phyloP scores from a whole-genome alignment of 2,329 filamentous ascomycete species.

The Botrytis galanthina region DNA sequence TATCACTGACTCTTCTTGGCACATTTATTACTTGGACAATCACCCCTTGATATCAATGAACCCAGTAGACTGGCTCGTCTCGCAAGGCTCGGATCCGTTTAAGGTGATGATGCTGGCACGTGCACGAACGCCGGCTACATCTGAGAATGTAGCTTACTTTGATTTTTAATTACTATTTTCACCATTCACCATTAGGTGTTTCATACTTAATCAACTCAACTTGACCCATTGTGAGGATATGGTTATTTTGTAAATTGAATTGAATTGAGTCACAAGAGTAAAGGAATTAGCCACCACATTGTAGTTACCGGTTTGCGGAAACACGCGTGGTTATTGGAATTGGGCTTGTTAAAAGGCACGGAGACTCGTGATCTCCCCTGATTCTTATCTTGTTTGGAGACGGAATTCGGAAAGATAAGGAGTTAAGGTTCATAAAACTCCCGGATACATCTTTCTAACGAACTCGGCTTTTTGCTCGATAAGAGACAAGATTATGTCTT shows the following conservation, averaged over 20 bases:
- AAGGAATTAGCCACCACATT: background rate
- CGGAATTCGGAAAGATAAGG: rapidly evolving
- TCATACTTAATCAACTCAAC: background rate
- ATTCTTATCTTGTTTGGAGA: background rate
- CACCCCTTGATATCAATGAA: background rate
- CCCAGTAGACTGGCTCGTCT: background rate
- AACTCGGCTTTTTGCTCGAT: background rate
- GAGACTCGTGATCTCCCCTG: background rate
- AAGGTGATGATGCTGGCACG: background rate
- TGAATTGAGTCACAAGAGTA: background rate
- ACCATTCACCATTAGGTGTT: background rate
- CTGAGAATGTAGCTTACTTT: background rate
- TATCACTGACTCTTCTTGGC: background rate
- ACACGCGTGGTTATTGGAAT: background rate
- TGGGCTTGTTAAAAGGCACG: background rate
- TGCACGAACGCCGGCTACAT: background rate
- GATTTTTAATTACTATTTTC: background rate
- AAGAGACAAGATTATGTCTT: background rate
- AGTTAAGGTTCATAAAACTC: background rate
- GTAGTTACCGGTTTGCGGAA: background rate
- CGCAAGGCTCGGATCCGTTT: background rate
- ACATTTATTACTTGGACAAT: too few relatives aligned
- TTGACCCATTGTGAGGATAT: background rate
- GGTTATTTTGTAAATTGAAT: background rate
- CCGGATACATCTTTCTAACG: background rate